Base-by-base conservation (phyloP, 371 early-diverging fungal species). In the Rhizopus microsporus region DNA sequence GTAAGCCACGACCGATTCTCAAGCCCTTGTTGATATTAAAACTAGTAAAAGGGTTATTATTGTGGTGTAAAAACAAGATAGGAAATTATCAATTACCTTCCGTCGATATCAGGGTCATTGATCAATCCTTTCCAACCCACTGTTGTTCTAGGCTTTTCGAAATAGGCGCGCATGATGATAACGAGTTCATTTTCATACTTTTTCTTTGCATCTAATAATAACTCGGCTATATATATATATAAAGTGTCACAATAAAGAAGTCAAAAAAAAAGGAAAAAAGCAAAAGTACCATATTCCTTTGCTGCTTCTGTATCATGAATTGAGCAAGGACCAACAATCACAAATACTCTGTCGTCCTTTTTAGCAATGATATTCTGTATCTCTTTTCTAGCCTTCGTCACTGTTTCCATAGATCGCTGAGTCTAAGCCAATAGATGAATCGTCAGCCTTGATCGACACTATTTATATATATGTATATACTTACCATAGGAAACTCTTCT, bases 101-200 rank as follows among this genome's bases (percentile, higher is more conserved):
- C 88, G 69, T 94, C 86, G 56, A 96, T 81, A 55, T 84, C 75
- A 15, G 96, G 95, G 58, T 96, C 96, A 69, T 94, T 95, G 67
- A 95, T 93, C 29, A 94, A 68, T 16, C 94, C 96, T 68, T 94
- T 94, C 96, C 96, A 96, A 4, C 96, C 95, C 38, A 94, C 93
- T 0, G 93, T 94, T 8, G 96, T 94, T 59, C 96, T 75, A 30
- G 96, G 96, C 71, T 96, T 96, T 71, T 96, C 96, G 76, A 96
- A 96, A 73, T 94, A 96, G 17, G 90, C 91, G 45, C 96, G 77
- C 95, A 96, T 94, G 39, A 96, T 78, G 52, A 96, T 92, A 5
- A 82, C 65, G 51, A 95, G 74, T 15, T 95, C 93, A 34, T 73
- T 68, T 32, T 74, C 47, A 16, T 72, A 68, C 48, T 83, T 63